phyloP scores from a whole-genome alignment of 805 yeast genomes.

The Cyberlindnera xishuangbannaensis region DNA sequence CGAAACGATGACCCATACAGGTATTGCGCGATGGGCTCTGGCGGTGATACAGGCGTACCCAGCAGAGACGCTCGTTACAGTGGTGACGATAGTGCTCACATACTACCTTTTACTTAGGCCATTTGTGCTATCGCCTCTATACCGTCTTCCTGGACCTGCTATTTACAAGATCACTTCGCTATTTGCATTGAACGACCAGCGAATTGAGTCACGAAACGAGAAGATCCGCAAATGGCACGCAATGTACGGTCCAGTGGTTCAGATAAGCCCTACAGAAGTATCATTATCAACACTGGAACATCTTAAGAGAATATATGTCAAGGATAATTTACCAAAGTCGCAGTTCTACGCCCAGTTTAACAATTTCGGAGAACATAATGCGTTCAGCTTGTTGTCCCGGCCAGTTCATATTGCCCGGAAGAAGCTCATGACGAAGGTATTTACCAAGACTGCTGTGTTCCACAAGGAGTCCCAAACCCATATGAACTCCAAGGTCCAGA shows the following conservation, averaged over 20 bases:
- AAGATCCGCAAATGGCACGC: constrained; percentile 45
- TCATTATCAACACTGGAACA: constrained; percentile 48
- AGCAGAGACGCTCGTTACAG: constrained; percentile 1
- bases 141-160: constrained; percentile 54
- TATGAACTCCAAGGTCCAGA: constrained; percentile 29
- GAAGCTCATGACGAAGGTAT: constrained; percentile 35
- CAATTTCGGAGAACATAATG: constrained; percentile 52
- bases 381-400: constrained; percentile 50
- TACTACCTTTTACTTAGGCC: constrained; percentile 40
- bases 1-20: too few species aligned
- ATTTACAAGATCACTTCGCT: constrained; percentile 40
- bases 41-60: too few species aligned
- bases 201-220: constrained; percentile 44
- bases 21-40: too few species aligned
- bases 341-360: constrained; percentile 54
- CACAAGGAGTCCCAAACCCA: constrained; percentile 28
- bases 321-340: constrained; percentile 49
- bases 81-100: constrained; percentile 2
- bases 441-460: constrained; percentile 39
- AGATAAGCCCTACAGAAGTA: constrained; percentile 56
- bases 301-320: constrained; percentile 50
- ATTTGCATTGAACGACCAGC: constrained; percentile 36
- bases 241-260: constrained; percentile 55
- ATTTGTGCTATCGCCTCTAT: constrained; percentile 41
- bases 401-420: constrained; percentile 40